phyloP scores from a whole-genome alignment of 768 basidiomycete species.

The Lanmaoa pseudosensibilis region DNA sequence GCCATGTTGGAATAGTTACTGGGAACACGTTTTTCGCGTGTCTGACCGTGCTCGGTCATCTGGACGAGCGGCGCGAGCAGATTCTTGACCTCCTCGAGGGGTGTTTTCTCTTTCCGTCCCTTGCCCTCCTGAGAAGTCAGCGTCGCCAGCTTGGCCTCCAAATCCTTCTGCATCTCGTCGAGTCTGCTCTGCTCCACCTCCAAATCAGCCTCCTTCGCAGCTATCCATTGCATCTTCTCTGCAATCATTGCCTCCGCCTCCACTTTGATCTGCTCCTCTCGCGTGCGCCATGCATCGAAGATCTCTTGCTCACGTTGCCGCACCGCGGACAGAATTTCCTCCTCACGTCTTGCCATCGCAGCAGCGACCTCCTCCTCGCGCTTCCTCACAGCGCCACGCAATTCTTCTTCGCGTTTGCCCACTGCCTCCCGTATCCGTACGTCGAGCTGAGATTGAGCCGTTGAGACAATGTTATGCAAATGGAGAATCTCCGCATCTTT shows the following conservation, averaged over 20 bases:
- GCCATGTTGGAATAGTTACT: conserved; percentile 33
- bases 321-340: conserved; percentile 71
- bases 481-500: conserved; percentile 64
- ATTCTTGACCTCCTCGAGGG: conserved; percentile 78
- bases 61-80: conserved; percentile 52
- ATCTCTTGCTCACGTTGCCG: conserved; percentile 63
- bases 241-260: conserved; percentile 46
- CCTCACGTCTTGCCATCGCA: conserved; percentile 65
- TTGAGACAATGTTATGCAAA: conserved; percentile 43
- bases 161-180: conserved; percentile 43
- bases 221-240: conserved; percentile 48
- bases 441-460: conserved; percentile 43
- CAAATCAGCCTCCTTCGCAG: conserved; percentile 53
- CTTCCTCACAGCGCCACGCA: conserved; percentile 60
- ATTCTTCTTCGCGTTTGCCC: conserved; percentile 62
- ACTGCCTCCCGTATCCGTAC: conserved; percentile 57
- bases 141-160: conserved; percentile 51
- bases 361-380: conserved; percentile 70
- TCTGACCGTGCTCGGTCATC: conserved; percentile 30
- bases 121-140: conserved; percentile 39
- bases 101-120: conserved; percentile 53
- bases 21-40: conserved; percentile 19
- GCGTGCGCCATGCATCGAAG: conserved; percentile 53
- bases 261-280: conserved; percentile 50
- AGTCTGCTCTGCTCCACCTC: conserved; percentile 51